Percentiles rank a stretch among this genome's conserved stretches.
phyloP scores from a whole-genome alignment of 352 stramenopile genomes.

The Globisporangium radiosum region DNA sequence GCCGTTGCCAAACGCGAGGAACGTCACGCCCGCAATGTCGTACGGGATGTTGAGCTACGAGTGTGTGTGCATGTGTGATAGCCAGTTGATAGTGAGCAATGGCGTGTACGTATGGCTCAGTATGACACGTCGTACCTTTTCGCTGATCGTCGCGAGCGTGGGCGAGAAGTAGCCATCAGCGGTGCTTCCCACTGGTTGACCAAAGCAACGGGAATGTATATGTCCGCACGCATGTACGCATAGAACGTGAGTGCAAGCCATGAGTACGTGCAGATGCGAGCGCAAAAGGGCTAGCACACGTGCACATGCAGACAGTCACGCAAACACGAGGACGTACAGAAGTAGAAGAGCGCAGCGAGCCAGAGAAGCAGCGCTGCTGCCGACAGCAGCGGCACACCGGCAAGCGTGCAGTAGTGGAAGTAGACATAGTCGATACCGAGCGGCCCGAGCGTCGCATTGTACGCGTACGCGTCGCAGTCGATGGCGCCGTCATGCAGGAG shows the following conservation, averaged over 20 bases:
- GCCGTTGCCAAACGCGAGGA: conserved; percentile 97
- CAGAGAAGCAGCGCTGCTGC: conserved; percentile 50
- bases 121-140: conserved; percentile 46
- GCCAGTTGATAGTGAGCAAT: not conserved
- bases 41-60: conserved; percentile 70
- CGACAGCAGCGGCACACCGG: conserved; percentile 38
- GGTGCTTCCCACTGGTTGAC: conserved; percentile 87
- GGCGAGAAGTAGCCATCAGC: conserved; percentile 97
- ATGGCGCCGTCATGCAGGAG: conserved; percentile 42
- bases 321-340: conserved; percentile 35
- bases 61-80: not conserved
- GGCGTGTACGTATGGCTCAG: too few species aligned
- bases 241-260: not conserved
- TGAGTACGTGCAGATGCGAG: not conserved
- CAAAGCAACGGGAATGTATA: conserved; percentile 12
- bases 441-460: conserved; percentile 52
- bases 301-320: not conserved
- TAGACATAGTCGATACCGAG: conserved; percentile 42
- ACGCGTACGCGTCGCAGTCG: conserved; percentile 64
- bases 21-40: conserved; percentile 94
- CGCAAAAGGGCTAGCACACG: not conserved
- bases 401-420: conserved; percentile 66
- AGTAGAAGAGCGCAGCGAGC: conserved; percentile 77
- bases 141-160: conserved; percentile 93
- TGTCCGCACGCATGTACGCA: not conserved